These are phyloP conservation scores for Stachybotrys chartarum DNA, from an alignment of 2,329 filamentous ascomycete species.

Conservation along the genomic window DNA sequence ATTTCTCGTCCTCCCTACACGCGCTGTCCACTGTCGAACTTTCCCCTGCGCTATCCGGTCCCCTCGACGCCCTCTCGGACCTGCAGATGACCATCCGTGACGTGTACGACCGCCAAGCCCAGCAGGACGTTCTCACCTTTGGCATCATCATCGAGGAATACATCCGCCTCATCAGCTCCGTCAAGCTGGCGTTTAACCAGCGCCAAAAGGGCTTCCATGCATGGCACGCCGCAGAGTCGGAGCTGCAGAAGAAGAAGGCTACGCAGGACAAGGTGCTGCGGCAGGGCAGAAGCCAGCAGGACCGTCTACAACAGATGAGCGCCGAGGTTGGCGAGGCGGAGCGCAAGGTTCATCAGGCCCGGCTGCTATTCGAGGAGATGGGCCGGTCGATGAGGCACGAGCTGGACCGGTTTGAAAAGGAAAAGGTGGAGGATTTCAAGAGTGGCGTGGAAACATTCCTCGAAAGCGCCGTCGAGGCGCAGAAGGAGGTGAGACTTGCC, in stretches of 20 bases:
- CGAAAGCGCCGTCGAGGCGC: slow-evolving; percentile 93
- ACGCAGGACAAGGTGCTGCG: slow-evolving; percentile 91
- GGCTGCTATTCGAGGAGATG: slow-evolving; percentile 95
- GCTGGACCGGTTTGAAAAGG: slow-evolving; percentile 86
- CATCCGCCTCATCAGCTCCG: slow-evolving; percentile 87
- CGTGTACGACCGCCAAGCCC: slow-evolving; percentile 91
- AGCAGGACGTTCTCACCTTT: slow-evolving; percentile 92
- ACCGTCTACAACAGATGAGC: slow-evolving; percentile 83
- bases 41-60: slow-evolving; percentile 78
- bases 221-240: slow-evolving; percentile 87
- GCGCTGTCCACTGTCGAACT: slow-evolving; percentile 88
- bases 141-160: slow-evolving; percentile 98
- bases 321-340: slow-evolving; percentile 95
- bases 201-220: slow-evolving; percentile 93
- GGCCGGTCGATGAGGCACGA: slow-evolving; percentile 85
- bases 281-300: slow-evolving; percentile 92
- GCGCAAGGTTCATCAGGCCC: slow-evolving; percentile 82
- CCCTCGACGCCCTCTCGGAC: slow-evolving; percentile 85
- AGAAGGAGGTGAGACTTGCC: slow-evolving; percentile 73
- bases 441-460: slow-evolving; percentile 95
- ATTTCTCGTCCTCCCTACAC: slow-evolving; percentile 91
- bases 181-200: slow-evolving; percentile 88
- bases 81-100: slow-evolving; percentile 91
- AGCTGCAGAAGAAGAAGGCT: slow-evolving; percentile 81
- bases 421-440: slow-evolving; percentile 99